Conservation (phyloP, 164 flowering plant species). For the Aristolochia fimbriata region DNA sequence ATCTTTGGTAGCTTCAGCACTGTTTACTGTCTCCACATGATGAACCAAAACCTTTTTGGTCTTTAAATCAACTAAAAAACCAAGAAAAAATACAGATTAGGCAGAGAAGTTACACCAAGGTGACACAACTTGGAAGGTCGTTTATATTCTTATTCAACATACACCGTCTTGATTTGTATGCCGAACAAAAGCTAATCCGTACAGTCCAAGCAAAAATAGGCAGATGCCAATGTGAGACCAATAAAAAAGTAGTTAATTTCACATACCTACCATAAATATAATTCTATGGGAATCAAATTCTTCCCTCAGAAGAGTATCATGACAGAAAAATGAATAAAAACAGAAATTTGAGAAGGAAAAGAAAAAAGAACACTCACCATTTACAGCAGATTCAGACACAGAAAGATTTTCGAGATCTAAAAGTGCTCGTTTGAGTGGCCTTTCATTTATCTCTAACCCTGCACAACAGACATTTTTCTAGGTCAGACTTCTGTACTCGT, state of each 20-base stretch:
- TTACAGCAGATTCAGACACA: conserved; percentile 31
- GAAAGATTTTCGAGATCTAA: conserved; percentile 65
- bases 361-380: conserved; percentile 19
- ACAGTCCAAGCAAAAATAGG: too few relatives aligned
- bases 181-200: too few relatives aligned
- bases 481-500: background rate
- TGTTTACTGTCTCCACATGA: conserved; percentile 65
- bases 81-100: background rate
- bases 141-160: background rate
- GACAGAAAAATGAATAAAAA: background rate
- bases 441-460: conserved; percentile 92
- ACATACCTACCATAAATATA: background rate
- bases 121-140: background rate
- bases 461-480: background rate
- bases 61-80: conserved; percentile 32
- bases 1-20: conserved; percentile 38
- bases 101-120: background rate
- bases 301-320: background rate
- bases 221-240: too few relatives aligned
- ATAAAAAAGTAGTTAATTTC: background rate
- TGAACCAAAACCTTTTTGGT: conserved; percentile 51
- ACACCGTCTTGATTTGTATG: too few relatives aligned
- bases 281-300: background rate
- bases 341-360: background rate
- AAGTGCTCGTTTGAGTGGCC: conserved; percentile 58